Evolutionary conservation across 352 stramenopile species (phyloP).

Genomic region (Globisporangium emineosum): DNA sequence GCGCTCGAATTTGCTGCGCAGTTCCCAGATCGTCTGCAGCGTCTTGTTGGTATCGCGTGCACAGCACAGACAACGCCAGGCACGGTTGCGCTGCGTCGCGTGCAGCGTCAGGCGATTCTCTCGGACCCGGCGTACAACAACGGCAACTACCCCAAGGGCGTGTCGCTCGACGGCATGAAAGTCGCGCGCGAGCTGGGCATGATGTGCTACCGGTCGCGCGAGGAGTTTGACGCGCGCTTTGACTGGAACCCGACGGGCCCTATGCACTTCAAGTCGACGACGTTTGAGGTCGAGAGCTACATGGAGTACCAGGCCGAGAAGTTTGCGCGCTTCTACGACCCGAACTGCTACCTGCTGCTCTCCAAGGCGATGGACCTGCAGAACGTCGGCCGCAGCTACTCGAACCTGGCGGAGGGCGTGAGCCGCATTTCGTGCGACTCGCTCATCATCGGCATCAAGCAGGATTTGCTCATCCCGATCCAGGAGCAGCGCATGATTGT

Average conservation of each 20-base stretch:
- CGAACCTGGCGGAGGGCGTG: constrained; percentile 71
- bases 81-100: constrained; percentile 80
- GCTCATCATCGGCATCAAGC: constrained; percentile 78
- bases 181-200: constrained; percentile 84
- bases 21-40: constrained; percentile 71
- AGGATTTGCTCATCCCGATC: constrained; percentile 84
- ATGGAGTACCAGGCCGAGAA: constrained; percentile 89
- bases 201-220: constrained; percentile 86
- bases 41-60: constrained; percentile 75
- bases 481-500: constrained; percentile 78
- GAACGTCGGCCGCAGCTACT: constrained; percentile 65
- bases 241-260: constrained; percentile 79
- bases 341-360: constrained; percentile 87
- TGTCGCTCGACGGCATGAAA: constrained; percentile 74
- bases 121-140: constrained; percentile 76
- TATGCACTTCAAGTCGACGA: constrained; percentile 69
- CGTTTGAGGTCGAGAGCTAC: constrained; percentile 89
- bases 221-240: constrained; percentile 85
- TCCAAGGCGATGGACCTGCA: constrained; percentile 88
- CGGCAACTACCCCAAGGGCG: constrained; percentile 63
- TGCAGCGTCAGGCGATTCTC: constrained; percentile 83
- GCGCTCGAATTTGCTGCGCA: constrained; percentile 84
- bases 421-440: constrained; percentile 64
- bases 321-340: constrained; percentile 81
- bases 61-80: constrained; percentile 85